These are phyloP conservation scores for Gentiana macrophylla DNA, from an alignment of 257 asterid species.

Conservation along the genomic window DNA sequence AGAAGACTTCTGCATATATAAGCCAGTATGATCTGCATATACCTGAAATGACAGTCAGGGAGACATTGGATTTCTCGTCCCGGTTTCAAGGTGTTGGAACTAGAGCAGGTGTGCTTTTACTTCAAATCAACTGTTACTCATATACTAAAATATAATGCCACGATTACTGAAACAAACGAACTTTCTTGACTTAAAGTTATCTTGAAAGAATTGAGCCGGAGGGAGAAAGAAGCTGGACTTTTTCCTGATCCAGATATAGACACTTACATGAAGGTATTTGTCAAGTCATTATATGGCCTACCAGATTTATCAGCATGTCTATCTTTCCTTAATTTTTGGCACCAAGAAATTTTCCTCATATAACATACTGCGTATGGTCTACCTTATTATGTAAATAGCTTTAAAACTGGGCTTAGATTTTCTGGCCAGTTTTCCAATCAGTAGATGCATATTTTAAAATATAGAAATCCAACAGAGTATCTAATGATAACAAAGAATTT, in stretches of 20 bases:
- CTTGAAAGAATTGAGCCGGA: slow-evolving; percentile 44
- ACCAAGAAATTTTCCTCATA: neutral
- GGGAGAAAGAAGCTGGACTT: slow-evolving; percentile 54
- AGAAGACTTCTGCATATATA: slow-evolving; percentile 22
- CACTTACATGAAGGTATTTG: slow-evolving; percentile 56
- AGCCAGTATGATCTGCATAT: slow-evolving; percentile 27
- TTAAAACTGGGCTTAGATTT: too few relatives aligned
- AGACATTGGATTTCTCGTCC: slow-evolving; percentile 30
- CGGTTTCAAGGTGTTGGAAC: slow-evolving; percentile 25
- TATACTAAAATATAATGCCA: neutral
- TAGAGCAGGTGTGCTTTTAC: slow-evolving; percentile 13
- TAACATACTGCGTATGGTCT: too few relatives aligned
- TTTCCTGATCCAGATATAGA: slow-evolving; percentile 64
- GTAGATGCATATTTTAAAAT: too few relatives aligned
- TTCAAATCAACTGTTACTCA: neutral
- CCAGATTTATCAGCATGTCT: too few relatives aligned
- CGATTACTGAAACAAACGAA: too few relatives aligned
- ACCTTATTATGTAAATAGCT: too few relatives aligned
- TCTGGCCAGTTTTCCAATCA: too few relatives aligned
- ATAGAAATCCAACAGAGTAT: too few relatives aligned
- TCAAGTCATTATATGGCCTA: too few relatives aligned
- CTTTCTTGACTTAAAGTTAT: slow-evolving; percentile 18
- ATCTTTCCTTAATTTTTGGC: neutral
- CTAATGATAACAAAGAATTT: too few relatives aligned
- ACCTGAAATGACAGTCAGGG: slow-evolving; percentile 27